Conservation (phyloP, 768 basidiomycete genomes). For the Crucibulum laeve region DNA sequence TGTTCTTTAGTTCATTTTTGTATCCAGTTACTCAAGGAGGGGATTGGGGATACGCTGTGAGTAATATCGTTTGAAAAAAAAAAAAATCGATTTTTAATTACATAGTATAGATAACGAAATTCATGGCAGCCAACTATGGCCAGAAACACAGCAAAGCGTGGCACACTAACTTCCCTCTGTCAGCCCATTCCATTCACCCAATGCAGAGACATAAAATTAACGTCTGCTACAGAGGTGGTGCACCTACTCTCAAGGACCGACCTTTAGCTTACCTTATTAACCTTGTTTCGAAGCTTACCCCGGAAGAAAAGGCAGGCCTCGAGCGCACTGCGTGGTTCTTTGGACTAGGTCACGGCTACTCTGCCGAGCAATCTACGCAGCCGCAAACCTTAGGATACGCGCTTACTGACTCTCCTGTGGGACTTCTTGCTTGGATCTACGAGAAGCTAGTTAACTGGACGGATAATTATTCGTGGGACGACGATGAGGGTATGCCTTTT, state of each 20-base stretch:
- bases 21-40: conserved; percentile 40
- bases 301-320: conserved; percentile 28
- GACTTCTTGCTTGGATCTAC: too few species aligned
- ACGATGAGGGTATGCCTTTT: conserved; percentile 42
- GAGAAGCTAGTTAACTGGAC: conserved; percentile 43
- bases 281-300: conserved; percentile 21
- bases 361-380: conserved; percentile 33
- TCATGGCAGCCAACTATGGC: conserved; percentile 22
- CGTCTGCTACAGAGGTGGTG: conserved; percentile 6
- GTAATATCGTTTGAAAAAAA: conserved; percentile 12
- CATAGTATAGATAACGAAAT: conserved; percentile 20
- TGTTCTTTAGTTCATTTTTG: background rate
- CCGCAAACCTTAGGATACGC: conserved; percentile 52
- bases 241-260: conserved; percentile 15
- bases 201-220: background rate
- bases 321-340: conserved; percentile 22
- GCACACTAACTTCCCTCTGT: conserved; percentile 47
- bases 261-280: conserved; percentile 21
- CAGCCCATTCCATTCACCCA: conserved; percentile 9
- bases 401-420: conserved; percentile 54
- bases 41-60: conserved; percentile 40
- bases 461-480: conserved; percentile 47
- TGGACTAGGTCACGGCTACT: conserved; percentile 30
- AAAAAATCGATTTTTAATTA: background rate
- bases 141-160: conserved; percentile 41